phyloP scores from a whole-genome alignment of 495 filamentous ascomycete species.

The Daldinia decipiens region DNA sequence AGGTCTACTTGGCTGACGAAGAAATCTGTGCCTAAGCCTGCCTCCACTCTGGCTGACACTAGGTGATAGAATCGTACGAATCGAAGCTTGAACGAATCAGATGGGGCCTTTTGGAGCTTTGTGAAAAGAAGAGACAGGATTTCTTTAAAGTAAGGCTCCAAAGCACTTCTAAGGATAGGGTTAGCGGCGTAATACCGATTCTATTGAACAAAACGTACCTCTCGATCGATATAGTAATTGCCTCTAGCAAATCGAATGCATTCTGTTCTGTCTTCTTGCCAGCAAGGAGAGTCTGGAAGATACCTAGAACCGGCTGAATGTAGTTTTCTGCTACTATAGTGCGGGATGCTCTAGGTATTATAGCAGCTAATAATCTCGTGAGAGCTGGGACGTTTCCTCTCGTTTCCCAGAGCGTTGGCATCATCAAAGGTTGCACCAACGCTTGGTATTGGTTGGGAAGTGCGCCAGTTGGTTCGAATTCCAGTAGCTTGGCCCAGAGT shows the following conservation, averaged over 20 bases:
- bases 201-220: slow-evolving; percentile 60
- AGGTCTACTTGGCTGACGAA: slow-evolving; percentile 82
- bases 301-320: slow-evolving; percentile 81
- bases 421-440: slow-evolving; percentile 77
- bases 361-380: slow-evolving; percentile 81
- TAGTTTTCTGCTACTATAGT: slow-evolving; percentile 76
- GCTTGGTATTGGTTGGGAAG: slow-evolving; percentile 80
- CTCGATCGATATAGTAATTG: slow-evolving; percentile 74
- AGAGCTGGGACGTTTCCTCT: slow-evolving; percentile 93
- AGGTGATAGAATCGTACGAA: slow-evolving; percentile 95
- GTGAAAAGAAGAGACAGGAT: slow-evolving; percentile 86
- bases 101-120: slow-evolving; percentile 77
- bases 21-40: slow-evolving; percentile 87
- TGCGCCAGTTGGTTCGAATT: slow-evolving; percentile 76
- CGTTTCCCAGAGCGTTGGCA: slow-evolving; percentile 83
- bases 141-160: slow-evolving; percentile 80
- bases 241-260: slow-evolving; percentile 89
- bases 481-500: slow-evolving; percentile 87
- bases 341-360: slow-evolving; percentile 78
- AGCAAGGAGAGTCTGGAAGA: slow-evolving; percentile 88
- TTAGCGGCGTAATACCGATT: slow-evolving; percentile 41
- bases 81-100: slow-evolving; percentile 80
- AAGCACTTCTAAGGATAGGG: slow-evolving; percentile 56
- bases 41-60: slow-evolving; percentile 76
- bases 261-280: slow-evolving; percentile 79